Conservation (phyloP, 2,329 filamentous ascomycete genomes). For the Fusarium agapanthi region DNA sequence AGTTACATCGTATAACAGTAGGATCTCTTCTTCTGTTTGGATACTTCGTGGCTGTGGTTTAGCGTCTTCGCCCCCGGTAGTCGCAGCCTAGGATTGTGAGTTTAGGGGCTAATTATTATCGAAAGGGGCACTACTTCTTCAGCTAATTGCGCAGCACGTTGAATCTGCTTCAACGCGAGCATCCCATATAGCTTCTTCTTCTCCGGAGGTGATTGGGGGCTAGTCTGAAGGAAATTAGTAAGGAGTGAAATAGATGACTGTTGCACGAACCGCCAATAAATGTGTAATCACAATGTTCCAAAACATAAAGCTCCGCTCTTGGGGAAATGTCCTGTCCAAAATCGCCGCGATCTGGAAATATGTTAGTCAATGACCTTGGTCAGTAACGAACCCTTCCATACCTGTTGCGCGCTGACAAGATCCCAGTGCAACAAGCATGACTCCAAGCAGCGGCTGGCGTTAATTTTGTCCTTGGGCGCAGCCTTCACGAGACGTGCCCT, state of each 20-base stretch:
- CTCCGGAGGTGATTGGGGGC: slow-evolving; percentile 55
- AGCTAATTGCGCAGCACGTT: slow-evolving; percentile 57
- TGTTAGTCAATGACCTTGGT: slow-evolving; percentile 1
- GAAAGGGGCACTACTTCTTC: slow-evolving; percentile 52
- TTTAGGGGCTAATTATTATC: neutral
- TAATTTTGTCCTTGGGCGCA: slow-evolving; percentile 56
- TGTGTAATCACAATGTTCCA: slow-evolving; percentile 65
- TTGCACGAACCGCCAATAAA: slow-evolving; percentile 59
- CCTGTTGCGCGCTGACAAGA: slow-evolving; percentile 65
- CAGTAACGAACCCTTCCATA: slow-evolving; percentile 38
- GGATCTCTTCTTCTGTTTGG: slow-evolving; percentile 59
- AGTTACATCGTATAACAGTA: slow-evolving; percentile 59
- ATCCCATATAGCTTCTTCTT: slow-evolving; percentile 63
- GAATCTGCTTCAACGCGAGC: slow-evolving; percentile 60
- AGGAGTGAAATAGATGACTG: neutral
- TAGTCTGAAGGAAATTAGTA: slow-evolving; percentile 49
- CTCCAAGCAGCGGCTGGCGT: slow-evolving; percentile 57
- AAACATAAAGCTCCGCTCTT: slow-evolving; percentile 60
- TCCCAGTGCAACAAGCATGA: slow-evolving; percentile 65
- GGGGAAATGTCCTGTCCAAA: slow-evolving; percentile 60
- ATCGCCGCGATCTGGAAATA: slow-evolving; percentile 58
- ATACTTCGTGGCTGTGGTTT: slow-evolving; percentile 46
- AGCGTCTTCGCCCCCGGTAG: slow-evolving; percentile 24
- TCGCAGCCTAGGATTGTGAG: slow-evolving; percentile 28
- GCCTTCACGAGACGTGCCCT: slow-evolving; percentile 62